phyloP scores from a whole-genome alignment of 208 protist genomes.

The Endotrypanum monterogeii region DNA sequence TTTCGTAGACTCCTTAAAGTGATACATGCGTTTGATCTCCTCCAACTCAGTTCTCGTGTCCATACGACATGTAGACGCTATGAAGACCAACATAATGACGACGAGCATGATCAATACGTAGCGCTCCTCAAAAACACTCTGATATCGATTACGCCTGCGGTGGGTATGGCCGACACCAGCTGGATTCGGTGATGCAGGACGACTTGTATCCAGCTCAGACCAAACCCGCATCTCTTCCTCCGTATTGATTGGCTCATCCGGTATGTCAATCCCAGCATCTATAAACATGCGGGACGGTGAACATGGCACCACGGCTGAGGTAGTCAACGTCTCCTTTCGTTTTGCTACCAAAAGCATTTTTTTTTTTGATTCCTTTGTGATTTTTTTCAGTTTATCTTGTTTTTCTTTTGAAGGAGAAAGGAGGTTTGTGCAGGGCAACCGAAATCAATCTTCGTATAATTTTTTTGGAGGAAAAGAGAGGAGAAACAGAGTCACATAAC shows the following conservation, averaged over 20 bases:
- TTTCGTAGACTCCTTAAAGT: conserved; percentile 14
- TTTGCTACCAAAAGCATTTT: conserved; percentile 19
- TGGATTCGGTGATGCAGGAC: conserved; percentile 14
- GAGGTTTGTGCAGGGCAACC: not conserved
- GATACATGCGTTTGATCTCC: conserved; percentile 34
- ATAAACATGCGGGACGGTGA: conserved; percentile 7
- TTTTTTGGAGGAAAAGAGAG: no score
- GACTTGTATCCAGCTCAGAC: conserved; percentile 22
- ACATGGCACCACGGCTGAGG: not conserved
- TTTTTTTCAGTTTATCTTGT: not conserved
- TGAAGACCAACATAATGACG: conserved; percentile 21
- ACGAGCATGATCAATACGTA: conserved; percentile 18
- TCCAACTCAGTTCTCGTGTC: conserved; percentile 31
- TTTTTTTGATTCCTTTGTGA: not conserved
- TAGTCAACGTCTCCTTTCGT: conserved; percentile 23
- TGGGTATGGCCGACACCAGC: not conserved
- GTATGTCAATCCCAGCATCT: conserved; percentile 6
- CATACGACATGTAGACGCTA: conserved; percentile 21
- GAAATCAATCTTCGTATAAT: not conserved
- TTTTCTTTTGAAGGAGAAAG: no score
- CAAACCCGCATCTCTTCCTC: conserved; percentile 31
- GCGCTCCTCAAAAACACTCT: conserved; percentile 28
- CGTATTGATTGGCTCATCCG: conserved; percentile 21
- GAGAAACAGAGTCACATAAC: no score
- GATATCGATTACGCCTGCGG: conserved; percentile 21